phyloP scores from a whole-genome alignment of 1,139 yeast species.

The Arxiozyma slooffiae region DNA sequence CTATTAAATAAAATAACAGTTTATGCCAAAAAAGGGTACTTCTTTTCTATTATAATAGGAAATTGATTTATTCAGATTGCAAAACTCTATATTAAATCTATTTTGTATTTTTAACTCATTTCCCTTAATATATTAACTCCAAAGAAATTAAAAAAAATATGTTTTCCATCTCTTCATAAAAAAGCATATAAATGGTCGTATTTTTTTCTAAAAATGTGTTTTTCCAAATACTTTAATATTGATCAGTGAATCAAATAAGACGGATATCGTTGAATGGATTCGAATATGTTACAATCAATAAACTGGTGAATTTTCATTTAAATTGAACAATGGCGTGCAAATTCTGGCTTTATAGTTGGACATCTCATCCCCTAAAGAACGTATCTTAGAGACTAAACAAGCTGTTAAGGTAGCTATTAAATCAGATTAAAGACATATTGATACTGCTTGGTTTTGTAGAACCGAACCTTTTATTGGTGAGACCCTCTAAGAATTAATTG shows the following conservation, averaged over 20 bases:
- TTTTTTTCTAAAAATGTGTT: background rate
- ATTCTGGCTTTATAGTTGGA: conserved; percentile 58
- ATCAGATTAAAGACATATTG: conserved; percentile 45
- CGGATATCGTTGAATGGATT: background rate
- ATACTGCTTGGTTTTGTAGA: conserved; percentile 47
- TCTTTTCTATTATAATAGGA: background rate
- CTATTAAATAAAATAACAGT: no score
- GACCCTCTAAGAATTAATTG: conserved; percentile 41
- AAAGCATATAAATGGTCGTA: background rate
- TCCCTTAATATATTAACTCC: background rate
- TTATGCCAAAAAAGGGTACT: no score
- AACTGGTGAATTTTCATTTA: conserved; percentile 30
- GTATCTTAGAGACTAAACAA: conserved; percentile 25
- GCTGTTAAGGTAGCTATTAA: conserved; percentile 41
- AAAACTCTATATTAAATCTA: background rate
- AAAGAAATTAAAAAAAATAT: background rate
- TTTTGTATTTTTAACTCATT: background rate
- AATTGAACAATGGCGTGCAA: conserved; percentile 41
- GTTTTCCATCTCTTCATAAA: no score
- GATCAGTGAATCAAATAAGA: background rate
- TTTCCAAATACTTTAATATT: background rate
- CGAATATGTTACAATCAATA: conserved; percentile 18
- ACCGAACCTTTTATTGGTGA: conserved; percentile 43
- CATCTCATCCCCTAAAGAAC: conserved; percentile 41
- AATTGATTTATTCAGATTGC: background rate